Percentiles rank a stretch among this genome's conserved stretches.
phyloP scores from a whole-genome alignment of 768 basidiomycete species.

The Ramaria sp. region DNA sequence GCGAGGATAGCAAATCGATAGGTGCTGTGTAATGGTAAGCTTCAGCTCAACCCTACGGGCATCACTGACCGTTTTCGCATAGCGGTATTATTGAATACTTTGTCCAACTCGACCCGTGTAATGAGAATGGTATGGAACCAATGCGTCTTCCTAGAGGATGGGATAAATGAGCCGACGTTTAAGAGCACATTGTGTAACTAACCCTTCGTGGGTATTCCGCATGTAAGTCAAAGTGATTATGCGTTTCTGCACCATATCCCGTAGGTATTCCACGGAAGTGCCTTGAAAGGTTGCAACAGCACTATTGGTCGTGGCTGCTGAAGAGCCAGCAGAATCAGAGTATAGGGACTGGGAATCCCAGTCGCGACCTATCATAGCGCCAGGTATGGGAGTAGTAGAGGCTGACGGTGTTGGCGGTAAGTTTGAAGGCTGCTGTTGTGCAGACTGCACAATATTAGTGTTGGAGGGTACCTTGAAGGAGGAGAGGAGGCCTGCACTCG shows the following conservation, averaged over 20 bases:
- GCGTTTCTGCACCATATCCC: slow-evolving; percentile 74
- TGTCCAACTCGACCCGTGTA: slow-evolving; percentile 61
- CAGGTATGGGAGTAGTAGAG: slow-evolving; percentile 12
- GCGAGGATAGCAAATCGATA: slow-evolving; percentile 76
- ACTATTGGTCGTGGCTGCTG: neutral
- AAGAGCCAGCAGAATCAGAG: slow-evolving; percentile 27
- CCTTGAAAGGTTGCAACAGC: slow-evolving; percentile 33
- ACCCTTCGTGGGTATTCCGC: slow-evolving; percentile 83
- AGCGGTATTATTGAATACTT: slow-evolving; percentile 57
- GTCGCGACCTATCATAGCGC: slow-evolving; percentile 33
- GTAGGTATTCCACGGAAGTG: slow-evolving; percentile 66
- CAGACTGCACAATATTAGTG: slow-evolving; percentile 27
- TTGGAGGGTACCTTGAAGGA: slow-evolving; percentile 45
- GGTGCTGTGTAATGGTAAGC: slow-evolving; percentile 38
- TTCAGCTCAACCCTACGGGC: no score
- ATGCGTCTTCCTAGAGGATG: slow-evolving; percentile 49
- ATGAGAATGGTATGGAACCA: slow-evolving; percentile 87
- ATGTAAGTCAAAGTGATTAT: slow-evolving; percentile 80
- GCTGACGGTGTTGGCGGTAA: slow-evolving; percentile 27
- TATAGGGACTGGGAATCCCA: slow-evolving; percentile 66
- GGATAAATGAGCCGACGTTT: neutral
- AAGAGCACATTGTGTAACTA: slow-evolving; percentile 19
- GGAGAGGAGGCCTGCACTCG: slow-evolving; percentile 67
- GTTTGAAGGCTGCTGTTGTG: slow-evolving; percentile 16
- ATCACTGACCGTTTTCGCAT: slow-evolving; percentile 67